Percentiles rank a stretch among this genome's conserved stretches.
These are phyloP conservation scores for Ulmus americana DNA, from an alignment of 331 rosid genomes.

Conservation along the genomic window DNA sequence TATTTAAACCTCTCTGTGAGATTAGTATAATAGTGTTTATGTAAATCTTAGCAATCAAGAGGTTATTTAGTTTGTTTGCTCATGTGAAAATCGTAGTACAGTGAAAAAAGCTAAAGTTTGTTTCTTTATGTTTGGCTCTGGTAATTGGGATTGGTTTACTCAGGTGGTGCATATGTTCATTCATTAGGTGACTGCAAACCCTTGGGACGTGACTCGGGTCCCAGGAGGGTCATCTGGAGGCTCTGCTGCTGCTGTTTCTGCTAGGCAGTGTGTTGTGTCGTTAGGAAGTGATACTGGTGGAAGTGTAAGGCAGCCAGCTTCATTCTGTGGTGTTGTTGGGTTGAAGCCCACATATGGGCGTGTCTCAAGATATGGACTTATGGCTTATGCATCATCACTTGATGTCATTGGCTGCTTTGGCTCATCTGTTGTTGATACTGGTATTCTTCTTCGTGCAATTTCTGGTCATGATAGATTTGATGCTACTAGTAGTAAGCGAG, in stretches of 20 bases:
- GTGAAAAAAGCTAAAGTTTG: neutral
- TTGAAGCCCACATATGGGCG: constrained; percentile 96
- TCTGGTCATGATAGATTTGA: constrained; percentile 86
- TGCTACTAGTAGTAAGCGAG: constrained; percentile 85
- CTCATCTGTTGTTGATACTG: constrained; percentile 79
- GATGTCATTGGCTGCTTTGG: constrained; percentile 98
- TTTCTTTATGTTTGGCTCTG: constrained; percentile 19
- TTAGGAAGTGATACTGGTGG: constrained; percentile 99
- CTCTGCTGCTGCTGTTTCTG: constrained; percentile 98
- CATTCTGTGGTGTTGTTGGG: constrained; percentile 95
- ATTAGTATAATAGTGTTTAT: too few relatives aligned
- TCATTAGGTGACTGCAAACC: constrained; percentile 95
- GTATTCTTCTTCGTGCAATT: constrained; percentile 80
- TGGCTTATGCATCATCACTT: constrained; percentile 95
- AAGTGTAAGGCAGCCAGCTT: constrained; percentile 97
- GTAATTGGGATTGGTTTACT: constrained; percentile 74
- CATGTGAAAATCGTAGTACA: too few relatives aligned
- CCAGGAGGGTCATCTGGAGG: constrained; percentile 99
- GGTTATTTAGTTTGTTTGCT: too few relatives aligned
- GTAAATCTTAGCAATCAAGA: too few relatives aligned
- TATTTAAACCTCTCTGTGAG: too few relatives aligned
- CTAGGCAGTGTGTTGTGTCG: constrained; percentile 82
- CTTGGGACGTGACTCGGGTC: constrained; percentile 89
- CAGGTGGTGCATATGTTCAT: constrained; percentile 79
- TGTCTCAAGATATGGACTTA: constrained; percentile 86